These are phyloP conservation scores for Anisodus acutangulus DNA, from an alignment of 257 asterid species.

Conservation along the genomic window DNA sequence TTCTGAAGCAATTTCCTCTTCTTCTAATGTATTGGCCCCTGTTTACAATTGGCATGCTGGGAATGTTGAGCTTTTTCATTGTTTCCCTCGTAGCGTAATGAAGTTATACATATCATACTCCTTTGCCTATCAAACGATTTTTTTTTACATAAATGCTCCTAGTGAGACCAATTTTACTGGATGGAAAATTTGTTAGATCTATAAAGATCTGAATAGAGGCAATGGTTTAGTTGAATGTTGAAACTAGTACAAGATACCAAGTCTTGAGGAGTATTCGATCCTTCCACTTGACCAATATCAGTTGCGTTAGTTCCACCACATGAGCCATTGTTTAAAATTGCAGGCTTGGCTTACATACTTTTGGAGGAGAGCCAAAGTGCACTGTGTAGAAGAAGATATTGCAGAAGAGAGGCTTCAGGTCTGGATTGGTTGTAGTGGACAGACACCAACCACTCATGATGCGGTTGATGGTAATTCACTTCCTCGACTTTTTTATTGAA, in stretches of 20 bases:
- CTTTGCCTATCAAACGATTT: not conserved
- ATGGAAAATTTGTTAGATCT: not conserved
- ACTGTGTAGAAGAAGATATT: constrained; percentile 92
- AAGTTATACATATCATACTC: not conserved
- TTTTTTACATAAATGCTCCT: not conserved
- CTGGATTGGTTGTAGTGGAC: constrained; percentile 89
- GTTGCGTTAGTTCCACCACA: constrained; percentile 19
- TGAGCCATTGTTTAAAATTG: constrained; percentile 6
- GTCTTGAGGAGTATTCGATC: not conserved
- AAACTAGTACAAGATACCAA: not conserved
- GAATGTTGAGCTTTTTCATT: constrained; percentile 6
- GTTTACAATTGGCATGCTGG: constrained; percentile 8
- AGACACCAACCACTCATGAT: constrained; percentile 86
- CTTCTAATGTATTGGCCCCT: constrained; percentile 14
- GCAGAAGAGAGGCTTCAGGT: constrained; percentile 90
- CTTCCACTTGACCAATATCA: not conserved
- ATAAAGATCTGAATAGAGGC: constrained; percentile 15
- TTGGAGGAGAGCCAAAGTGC: constrained; percentile 98
- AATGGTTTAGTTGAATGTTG: constrained; percentile 9
- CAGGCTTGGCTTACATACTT: constrained; percentile 99
- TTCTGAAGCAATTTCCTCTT: constrained; percentile 16
- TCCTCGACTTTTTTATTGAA: not conserved
- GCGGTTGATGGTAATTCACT: constrained; percentile 81
- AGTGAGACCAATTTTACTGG: constrained; percentile 7
- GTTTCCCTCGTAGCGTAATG: not conserved